These are phyloP conservation scores for Stachybotrys echinatus DNA, from an alignment of 2,329 filamentous ascomycete species.

Conservation along the genomic window DNA sequence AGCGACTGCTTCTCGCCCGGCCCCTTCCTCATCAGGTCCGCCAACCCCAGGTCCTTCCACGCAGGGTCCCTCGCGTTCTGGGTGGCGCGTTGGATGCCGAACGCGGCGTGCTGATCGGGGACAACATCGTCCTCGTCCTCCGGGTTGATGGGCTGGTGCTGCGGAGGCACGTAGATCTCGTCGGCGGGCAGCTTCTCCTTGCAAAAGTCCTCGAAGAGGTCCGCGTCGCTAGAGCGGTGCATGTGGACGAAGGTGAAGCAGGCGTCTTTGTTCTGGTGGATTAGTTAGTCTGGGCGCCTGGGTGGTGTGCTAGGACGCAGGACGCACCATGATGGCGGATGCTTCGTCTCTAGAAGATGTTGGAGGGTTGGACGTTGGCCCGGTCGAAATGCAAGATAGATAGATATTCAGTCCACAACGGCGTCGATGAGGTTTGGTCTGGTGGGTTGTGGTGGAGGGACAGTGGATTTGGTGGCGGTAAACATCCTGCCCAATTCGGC, in stretches of 20 bases:
- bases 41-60: conserved; percentile 76
- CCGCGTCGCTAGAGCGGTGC: conserved; percentile 64
- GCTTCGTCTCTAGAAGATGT: no score
- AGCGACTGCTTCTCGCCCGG: conserved; percentile 28
- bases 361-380: no score
- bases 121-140: conserved; percentile 88
- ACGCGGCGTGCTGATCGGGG: conserved; percentile 81
- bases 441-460: no score
- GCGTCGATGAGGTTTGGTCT: no score
- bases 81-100: conserved; percentile 78
- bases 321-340: background rate
- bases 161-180: conserved; percentile 75
- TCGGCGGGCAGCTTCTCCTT: conserved; percentile 66
- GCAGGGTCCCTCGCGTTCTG: conserved; percentile 65
- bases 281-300: background rate
- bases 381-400: no score
- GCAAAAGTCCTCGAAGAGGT: conserved; percentile 75
- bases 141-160: conserved; percentile 77
- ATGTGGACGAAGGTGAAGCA: conserved; percentile 73
- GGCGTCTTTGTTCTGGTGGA: conserved; percentile 63
- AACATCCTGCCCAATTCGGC: no score
- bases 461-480: no score
- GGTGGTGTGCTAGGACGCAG: background rate
- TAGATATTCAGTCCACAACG: no score
- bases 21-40: conserved; percentile 62